Percentiles rank a stretch among this genome's conserved stretches.
Conservation (phyloP, 1,139 yeast genomes). For the Taphrina populina region DNA sequence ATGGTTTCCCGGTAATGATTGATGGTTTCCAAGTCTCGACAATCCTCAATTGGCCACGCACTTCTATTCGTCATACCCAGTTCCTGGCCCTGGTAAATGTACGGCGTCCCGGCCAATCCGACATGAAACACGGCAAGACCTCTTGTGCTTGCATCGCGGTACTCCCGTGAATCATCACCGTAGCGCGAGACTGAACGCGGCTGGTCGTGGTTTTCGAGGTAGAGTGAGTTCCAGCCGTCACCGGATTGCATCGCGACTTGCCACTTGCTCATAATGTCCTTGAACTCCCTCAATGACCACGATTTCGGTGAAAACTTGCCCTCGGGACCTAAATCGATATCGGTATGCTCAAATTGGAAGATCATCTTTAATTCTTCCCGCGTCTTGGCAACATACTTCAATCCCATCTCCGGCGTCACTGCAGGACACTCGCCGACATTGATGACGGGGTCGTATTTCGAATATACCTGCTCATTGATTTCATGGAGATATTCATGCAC, state of each 20-base stretch:
- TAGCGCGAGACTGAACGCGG: slow-evolving; percentile 57
- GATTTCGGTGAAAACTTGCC: slow-evolving; percentile 47
- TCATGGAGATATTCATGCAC: slow-evolving; percentile 61
- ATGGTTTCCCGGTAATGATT: slow-evolving; percentile 41
- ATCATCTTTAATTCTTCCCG: slow-evolving; percentile 56
- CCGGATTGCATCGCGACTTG: slow-evolving; percentile 51
- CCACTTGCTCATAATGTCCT: slow-evolving; percentile 48
- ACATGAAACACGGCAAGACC: slow-evolving; percentile 53
- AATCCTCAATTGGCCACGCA: slow-evolving; percentile 56
- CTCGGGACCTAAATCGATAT: slow-evolving; percentile 50
- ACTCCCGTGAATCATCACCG: slow-evolving; percentile 50
- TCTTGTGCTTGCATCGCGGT: slow-evolving; percentile 50
- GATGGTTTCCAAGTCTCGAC: slow-evolving; percentile 54
- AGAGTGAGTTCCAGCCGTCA: slow-evolving; percentile 63
- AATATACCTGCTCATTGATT: slow-evolving; percentile 47
- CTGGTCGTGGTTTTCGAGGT: slow-evolving; percentile 61
- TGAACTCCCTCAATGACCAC: slow-evolving; percentile 50
- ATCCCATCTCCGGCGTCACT: slow-evolving; percentile 47
- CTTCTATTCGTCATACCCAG: slow-evolving; percentile 56
- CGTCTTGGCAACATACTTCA: slow-evolving; percentile 53
- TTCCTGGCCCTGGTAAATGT: slow-evolving; percentile 62
- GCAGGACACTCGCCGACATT: slow-evolving; percentile 61
- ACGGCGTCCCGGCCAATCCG: slow-evolving; percentile 58
- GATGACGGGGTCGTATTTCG: slow-evolving; percentile 45
- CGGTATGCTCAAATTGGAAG: slow-evolving; percentile 51